phyloP scores from a whole-genome alignment of 352 stramenopile genomes.

The Globisporangium spiculum region DNA sequence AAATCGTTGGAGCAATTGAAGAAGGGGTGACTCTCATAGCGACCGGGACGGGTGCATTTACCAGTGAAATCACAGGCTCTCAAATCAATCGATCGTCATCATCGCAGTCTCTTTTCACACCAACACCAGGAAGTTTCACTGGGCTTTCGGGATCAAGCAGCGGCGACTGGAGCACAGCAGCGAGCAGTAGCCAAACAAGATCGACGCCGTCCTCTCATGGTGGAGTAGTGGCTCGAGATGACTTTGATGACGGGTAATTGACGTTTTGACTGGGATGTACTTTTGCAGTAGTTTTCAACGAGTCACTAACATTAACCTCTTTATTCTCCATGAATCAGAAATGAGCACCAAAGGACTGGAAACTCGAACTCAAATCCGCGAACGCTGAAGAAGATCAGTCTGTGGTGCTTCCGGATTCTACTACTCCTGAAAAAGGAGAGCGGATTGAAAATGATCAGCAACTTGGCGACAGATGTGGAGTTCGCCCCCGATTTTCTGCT shows the following conservation, averaged over 20 bases:
- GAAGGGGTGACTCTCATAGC: constrained; percentile 25
- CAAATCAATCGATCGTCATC: background rate
- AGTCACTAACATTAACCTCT: background rate
- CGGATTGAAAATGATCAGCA: constrained; percentile 54
- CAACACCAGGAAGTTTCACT: constrained; percentile 5
- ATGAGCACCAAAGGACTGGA: background rate
- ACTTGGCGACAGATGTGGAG: constrained; percentile 34
- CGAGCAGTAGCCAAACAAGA: constrained; percentile 12
- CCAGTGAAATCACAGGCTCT: background rate
- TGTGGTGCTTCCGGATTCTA: constrained; percentile 76
- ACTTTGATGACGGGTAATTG: constrained; percentile 42
- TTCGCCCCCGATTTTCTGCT: constrained; percentile 72
- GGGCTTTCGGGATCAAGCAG: constrained; percentile 4
- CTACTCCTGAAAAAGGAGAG: constrained; percentile 78
- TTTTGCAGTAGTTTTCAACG: background rate
- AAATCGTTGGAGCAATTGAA: constrained; percentile 45
- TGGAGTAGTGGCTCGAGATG: constrained; percentile 12
- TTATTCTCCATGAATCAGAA: constrained; percentile 6
- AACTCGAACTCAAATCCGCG: background rate
- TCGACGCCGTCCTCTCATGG: background rate
- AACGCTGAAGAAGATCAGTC: constrained; percentile 36
- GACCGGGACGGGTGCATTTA: constrained; percentile 14
- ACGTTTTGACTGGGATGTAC: constrained; percentile 2
- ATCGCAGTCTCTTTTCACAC: background rate
- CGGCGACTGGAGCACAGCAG: constrained; percentile 9